Evolutionary conservation across 2,329 filamentous ascomycete species (phyloP).

Genomic region (Tolypocladium tundrense): DNA sequence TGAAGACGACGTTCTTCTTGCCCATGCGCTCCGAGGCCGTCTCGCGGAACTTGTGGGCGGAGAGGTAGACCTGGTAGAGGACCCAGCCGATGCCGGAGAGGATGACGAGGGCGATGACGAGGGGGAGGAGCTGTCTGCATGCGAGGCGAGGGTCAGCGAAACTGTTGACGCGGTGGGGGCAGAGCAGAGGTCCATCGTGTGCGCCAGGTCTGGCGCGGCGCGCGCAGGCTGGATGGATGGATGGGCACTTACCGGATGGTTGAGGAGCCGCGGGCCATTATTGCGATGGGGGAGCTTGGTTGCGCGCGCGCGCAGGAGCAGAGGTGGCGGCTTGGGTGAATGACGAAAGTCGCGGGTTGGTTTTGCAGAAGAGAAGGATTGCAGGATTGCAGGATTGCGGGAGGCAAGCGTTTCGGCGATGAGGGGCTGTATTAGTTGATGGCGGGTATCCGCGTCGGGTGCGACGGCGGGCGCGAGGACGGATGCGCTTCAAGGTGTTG

Average conservation of each 20-base stretch:
- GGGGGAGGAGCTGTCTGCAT: conserved; percentile 52
- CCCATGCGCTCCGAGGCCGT: conserved; percentile 60
- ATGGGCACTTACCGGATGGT: conserved; percentile 3
- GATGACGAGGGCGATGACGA: conserved; percentile 52
- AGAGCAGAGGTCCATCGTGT: neutral
- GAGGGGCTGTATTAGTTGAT: neutral
- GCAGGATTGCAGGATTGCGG: neutral
- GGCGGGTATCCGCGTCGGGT: neutral
- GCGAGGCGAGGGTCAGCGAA: neutral
- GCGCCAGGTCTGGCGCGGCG: neutral
- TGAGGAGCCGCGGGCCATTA: conserved; percentile 4
- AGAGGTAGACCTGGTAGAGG: conserved; percentile 63
- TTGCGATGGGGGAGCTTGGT: neutral
- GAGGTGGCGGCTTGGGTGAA: neutral
- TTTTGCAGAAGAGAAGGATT: neutral
- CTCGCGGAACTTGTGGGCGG: conserved; percentile 53
- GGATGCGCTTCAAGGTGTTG: neutral
- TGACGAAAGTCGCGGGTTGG: neutral
- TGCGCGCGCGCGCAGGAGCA: neutral
- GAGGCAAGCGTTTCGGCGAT: neutral
- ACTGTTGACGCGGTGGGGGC: neutral
- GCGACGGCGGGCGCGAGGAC: neutral
- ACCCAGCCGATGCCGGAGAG: conserved; percentile 50
- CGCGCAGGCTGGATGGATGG: neutral
- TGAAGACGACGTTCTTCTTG: conserved; percentile 65